phyloP scores from a whole-genome alignment of 306 rosid species.

The Quercus rubra region DNA sequence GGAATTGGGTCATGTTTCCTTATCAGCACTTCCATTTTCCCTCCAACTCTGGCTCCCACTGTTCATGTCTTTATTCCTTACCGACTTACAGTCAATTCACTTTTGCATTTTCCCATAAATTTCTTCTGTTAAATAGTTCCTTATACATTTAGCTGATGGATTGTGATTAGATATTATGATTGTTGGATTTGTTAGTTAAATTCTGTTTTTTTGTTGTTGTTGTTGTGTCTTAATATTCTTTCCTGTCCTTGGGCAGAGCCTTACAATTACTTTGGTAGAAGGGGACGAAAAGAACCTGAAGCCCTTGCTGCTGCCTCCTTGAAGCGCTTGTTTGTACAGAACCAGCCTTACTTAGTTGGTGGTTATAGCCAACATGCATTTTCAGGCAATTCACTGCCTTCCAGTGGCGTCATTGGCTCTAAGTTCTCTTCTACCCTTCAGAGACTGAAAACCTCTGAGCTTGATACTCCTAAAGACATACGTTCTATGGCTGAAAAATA shows the following conservation, averaged over 20 bases:
- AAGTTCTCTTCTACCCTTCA: constrained; percentile 65
- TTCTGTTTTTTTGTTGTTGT: not conserved
- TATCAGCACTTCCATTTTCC: not conserved
- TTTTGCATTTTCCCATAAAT: not conserved
- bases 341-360: constrained; percentile 81
- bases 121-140: not conserved
- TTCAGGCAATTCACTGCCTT: constrained; percentile 46
- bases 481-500: constrained; percentile 87
- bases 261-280: constrained; percentile 81
- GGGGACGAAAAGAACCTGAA: constrained; percentile 97
- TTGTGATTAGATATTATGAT: not conserved
- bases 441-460: constrained; percentile 62
- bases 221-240: constrained; percentile 16
- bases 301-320: constrained; percentile 93
- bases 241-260: constrained; percentile 62
- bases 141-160: not conserved
- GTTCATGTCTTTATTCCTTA: not conserved
- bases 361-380: constrained; percentile 83
- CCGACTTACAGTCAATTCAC: not conserved
- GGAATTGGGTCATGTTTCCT: not conserved
- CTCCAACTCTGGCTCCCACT: not conserved
- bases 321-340: constrained; percentile 92
- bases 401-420: constrained; percentile 67
- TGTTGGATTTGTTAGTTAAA: not conserved
- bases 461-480: constrained; percentile 61